These are phyloP conservation scores for Daldinia sp. DNA, from an alignment of 2,329 filamentous ascomycete species.

Conservation along the genomic window DNA sequence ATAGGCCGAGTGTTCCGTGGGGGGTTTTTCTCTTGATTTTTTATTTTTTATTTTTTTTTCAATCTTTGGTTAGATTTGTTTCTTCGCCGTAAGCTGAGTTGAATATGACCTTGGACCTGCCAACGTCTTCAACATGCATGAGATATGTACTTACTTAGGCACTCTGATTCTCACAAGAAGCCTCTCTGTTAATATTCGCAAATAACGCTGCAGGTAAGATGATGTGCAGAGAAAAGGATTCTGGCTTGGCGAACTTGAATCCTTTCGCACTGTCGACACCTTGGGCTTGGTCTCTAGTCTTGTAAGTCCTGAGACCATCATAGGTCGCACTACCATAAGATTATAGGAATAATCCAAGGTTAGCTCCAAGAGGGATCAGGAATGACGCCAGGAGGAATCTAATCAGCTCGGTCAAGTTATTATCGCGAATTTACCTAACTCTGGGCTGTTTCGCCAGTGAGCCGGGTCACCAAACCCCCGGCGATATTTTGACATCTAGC, in stretches of 20 bases:
- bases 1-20: constrained; percentile 7
- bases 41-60: background rate
- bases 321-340: background rate
- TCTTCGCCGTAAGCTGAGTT: background rate
- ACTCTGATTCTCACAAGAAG: background rate
- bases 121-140: background rate
- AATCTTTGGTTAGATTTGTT: background rate
- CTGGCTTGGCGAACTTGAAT: background rate
- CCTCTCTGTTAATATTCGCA: background rate
- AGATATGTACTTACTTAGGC: too few relatives aligned
- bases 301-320: background rate
- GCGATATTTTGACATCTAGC: constrained; percentile 1
- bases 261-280: background rate
- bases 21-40: background rate
- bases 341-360: background rate
- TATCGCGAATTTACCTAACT: background rate
- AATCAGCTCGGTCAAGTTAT: background rate
- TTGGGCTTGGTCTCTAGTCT: background rate
- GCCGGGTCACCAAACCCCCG: constrained; percentile 2
- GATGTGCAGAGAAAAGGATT: background rate
- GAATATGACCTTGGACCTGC: background rate
- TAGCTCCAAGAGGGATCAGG: background rate
- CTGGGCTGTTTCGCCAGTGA: constrained; percentile 17
- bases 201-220: constrained; percentile 2
- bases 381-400: background rate